These are phyloP conservation scores for Lachnellula suecica DNA, from an alignment of 2,329 filamentous ascomycete species.

Conservation along the genomic window DNA sequence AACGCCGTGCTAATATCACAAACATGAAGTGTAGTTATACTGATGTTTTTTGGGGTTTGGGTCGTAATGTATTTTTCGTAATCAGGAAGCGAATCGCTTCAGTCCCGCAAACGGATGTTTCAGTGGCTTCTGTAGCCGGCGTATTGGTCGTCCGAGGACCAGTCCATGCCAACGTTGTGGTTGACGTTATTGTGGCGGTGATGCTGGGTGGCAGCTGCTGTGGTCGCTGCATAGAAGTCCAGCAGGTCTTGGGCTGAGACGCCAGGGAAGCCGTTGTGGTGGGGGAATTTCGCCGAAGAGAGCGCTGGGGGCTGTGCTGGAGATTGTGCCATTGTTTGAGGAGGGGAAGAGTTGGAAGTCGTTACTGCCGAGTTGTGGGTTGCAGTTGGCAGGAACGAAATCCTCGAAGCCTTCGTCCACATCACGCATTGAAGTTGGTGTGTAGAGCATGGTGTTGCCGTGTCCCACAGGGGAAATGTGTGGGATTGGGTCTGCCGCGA, in stretches of 20 bases:
- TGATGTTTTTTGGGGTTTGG: constrained; percentile 9
- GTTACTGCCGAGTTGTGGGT: constrained; percentile 13
- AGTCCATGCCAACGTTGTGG: constrained; percentile 24
- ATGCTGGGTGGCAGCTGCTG: constrained; percentile 17
- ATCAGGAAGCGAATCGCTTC: constrained; percentile 17
- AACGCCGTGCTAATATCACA: constrained; percentile 29
- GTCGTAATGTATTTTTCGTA: too few relatives aligned
- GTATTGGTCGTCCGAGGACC: constrained; percentile 26
- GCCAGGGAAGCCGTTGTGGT: constrained; percentile 17
- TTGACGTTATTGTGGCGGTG: constrained; percentile 12
- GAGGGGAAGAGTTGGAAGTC: constrained; percentile 33
- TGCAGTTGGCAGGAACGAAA: constrained; percentile 22
- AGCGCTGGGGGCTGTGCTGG: constrained; percentile 22
- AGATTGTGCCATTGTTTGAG: constrained; percentile 21
- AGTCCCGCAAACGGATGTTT: constrained; percentile 7
- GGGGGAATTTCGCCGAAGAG: constrained; percentile 31
- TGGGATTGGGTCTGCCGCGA: constrained; percentile 34
- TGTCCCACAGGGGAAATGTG: constrained; percentile 71
- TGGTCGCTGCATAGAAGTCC: constrained; percentile 29
- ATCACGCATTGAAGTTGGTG: constrained; percentile 59
- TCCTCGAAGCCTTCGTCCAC: constrained; percentile 54
- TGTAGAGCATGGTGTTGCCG: constrained; percentile 67
- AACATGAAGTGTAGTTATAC: not conserved
- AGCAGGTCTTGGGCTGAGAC: constrained; percentile 26
- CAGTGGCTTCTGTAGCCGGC: constrained; percentile 20